Evolutionary conservation across 1,284 basidiomycete species (phyloP), one percentile per base, ranked within the genome.

Genomic region (Boletus mariae): DNA sequence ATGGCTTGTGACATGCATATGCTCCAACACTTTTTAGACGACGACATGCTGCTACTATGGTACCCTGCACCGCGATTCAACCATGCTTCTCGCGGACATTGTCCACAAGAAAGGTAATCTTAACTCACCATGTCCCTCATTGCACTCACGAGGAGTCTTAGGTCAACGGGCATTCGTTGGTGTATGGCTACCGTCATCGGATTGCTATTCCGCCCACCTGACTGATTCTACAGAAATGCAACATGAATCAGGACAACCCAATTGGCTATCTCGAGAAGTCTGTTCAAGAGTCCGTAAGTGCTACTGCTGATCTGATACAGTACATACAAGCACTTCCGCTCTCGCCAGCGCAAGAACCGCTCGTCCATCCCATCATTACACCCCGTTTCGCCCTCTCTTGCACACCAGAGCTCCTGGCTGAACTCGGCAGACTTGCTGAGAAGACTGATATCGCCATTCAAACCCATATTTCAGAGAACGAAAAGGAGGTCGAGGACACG

Each of bases 371-470:
- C 0, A 85, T 96, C 64, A 73, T 98, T 43, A 98, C 96, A 0
- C 96, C 96, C 17, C 88, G 95, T 17, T 98, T 99, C 70, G 95
- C 96, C 28, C 90, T 99, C 58, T 85, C 90, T n/a, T 96, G 93
- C 71, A 86, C 93, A 0, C 70, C 79, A 12, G 75, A 82, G n/a
- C 82, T 97, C 35, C 79, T 98, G 45, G 51, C 64, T 1, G 72
- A 73, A 7, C 78, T 98, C 9, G 86, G 88, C 13, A 63, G 77
- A 3, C 67, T 69, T 38, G 83, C 82, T 0, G 62, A 68, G 40
- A 62, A 70, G 2, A 76, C 82, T 12, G 65, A 73, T 0, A 75
- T 98, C 35, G 80, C 82, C 41, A 88, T 98, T 48, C 95, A 99
- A 72, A 98, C 96, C 1, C 96, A 98, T 70, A 84, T 98, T 34